Evolutionary conservation across 2,329 filamentous ascomycete species (phyloP), one percentile per base, ranked within the genome.

Genomic region (Xylariales sp.): DNA sequence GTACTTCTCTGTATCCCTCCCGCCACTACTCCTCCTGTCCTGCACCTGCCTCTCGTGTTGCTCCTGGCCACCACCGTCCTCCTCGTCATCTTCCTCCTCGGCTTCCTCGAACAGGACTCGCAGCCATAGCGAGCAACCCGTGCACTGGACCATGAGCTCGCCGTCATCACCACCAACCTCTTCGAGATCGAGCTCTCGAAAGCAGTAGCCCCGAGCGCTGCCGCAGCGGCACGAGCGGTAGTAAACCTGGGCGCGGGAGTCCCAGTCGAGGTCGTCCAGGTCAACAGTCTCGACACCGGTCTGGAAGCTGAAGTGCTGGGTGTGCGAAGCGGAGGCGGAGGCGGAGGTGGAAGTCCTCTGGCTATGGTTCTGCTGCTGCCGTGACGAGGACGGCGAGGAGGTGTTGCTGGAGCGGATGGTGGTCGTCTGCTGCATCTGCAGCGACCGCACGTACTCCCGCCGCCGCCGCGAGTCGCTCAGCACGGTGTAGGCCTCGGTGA

Each of bases 101-200:
- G 78, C 58, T 12, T 80, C 67, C 7, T 74, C 76, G 63, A 83
- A 85, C 35, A 79, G 69, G 25, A 85, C 77, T 40, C 72, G 71
- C 36, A 84, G 56, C 78, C 78, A 84, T 31, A 85, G 62, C 52
- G 80, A 84, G 47, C 81, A 85, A 49, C 83, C 80, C 40, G 68
- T 66, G 51, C 81, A 85, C 10, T 76, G 80, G 28, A 85, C 78
- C 55, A 82, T 67, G 32, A 84, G 57, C 52, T 81, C 76, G 7
- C 79, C 74, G 44, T 74, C 66, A 35, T 76, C 73, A 31, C 66
- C 69, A 31, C 66, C 69, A 27, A 70, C 74, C 52, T 74, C 76
- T 46, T 79, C 74, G 33, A 85, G 61, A 53, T 84, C 78, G 7
- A 56, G 59, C 57, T 84, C 80, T 13, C 57, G 61, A 44, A 84